phyloP scores from a whole-genome alignment of 768 basidiomycete genomes.

The Neoboletus subvelutipes region DNA sequence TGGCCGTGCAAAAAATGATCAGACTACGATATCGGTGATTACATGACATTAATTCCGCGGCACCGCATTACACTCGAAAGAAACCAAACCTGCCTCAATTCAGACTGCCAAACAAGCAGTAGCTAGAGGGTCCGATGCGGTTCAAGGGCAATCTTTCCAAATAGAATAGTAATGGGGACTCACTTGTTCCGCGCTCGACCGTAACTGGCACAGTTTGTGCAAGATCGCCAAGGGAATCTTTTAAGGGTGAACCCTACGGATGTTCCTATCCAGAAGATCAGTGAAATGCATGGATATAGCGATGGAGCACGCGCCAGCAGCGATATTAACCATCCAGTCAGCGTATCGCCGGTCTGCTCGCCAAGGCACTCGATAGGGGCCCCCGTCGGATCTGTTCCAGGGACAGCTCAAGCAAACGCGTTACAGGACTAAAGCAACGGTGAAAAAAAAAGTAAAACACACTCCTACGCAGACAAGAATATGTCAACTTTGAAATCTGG shows the following conservation, averaged over 20 bases:
- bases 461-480: constrained; percentile 35
- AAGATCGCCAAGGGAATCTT: constrained; percentile 50
- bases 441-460: background rate
- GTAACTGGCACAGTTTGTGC: constrained; percentile 49
- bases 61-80: background rate
- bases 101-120: constrained; percentile 9
- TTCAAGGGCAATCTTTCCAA: background rate
- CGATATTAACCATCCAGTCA: constrained; percentile 2
- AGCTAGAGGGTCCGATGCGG: constrained; percentile 4
- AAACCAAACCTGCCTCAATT: background rate
- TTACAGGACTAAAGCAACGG: background rate
- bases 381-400: background rate
- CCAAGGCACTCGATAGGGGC: background rate
- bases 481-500: background rate
- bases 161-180: background rate
- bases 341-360: background rate
- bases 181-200: constrained; percentile 5
- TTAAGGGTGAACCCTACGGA: constrained; percentile 50
- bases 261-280: constrained; percentile 36
- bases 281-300: background rate
- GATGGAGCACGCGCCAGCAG: background rate
- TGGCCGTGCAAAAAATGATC: background rate
- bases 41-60: constrained; percentile 4
- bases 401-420: background rate
- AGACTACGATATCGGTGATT: constrained; percentile 20